Base-by-base conservation (phyloP, 2,329 filamentous ascomycete species). In the Sclerotinia subarctica region DNA sequence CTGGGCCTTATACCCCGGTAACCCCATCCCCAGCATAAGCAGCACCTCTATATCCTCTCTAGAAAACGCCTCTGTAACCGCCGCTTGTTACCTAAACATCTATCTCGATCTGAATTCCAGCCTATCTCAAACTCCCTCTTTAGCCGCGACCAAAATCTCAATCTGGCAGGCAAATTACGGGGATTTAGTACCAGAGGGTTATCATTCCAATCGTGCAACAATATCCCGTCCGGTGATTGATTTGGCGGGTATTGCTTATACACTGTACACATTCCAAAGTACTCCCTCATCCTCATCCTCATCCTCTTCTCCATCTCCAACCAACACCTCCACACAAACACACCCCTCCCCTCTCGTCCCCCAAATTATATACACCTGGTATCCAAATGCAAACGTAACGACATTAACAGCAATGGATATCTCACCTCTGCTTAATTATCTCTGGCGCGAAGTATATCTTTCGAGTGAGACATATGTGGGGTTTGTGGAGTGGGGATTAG, bases 101-200 rank as follows among this genome's bases (percentile, higher is more conserved):
- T 65, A 52, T 26, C 63, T 65, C 13, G 63, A 65, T 29, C n/a
- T 29, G 7, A 15, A 57, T 11, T 19, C 52, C 4, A 32, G 32
- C 19, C 19, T 13, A 3, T 44, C 51, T 15, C 53, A 15, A 57
- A 47, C 46, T 3, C 42, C 29, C 32, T 46, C 21, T 57, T 17
- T 42, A 1, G 38, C 63, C 17, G 64, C 42, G 0, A 60, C 42
- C 1, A 60, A 60, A 47, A 60, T 66, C 3, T 24, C 49, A 2
- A 38, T 66, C 38, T 66, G 54, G 64, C 64, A 66, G 42, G 64
- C 54, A 1, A 32, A 17, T 35, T 60, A 66, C 13, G 54, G 64
- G 0, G 32, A 13, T 15, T 2, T 60, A 0, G 13, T 35, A 1
- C 64, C 64, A 7, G 46, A 42, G 2, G 54, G 54, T 21, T 60